Conservation (phyloP, 805 yeast species). For the Wickerhamiella allomyrinae region DNA sequence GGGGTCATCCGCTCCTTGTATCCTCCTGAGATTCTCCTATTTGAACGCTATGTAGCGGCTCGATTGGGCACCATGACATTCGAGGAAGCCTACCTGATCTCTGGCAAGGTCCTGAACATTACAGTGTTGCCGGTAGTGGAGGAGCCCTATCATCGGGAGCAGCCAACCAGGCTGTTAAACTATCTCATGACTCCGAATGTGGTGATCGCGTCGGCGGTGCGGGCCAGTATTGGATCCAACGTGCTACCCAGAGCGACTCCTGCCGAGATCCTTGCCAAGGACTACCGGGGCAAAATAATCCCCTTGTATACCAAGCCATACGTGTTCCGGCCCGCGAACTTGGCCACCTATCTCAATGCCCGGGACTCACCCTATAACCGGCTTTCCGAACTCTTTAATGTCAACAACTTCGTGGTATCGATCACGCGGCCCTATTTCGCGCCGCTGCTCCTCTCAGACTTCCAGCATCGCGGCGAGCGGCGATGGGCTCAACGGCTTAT, state of each 20-base stretch:
- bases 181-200: conserved; percentile 84
- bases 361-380: conserved; percentile 67
- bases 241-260: conserved; percentile 26
- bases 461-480: conserved; percentile 44
- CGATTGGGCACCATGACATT: conserved; percentile 76
- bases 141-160: conserved; percentile 1
- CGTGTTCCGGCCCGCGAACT: conserved; percentile 29
- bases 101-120: conserved; percentile 69
- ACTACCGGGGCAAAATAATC: conserved; percentile 33
- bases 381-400: conserved; percentile 83
- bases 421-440: conserved; percentile 89
- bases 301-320: conserved; percentile 2
- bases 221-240: conserved; percentile 54
- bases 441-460: conserved; percentile 70
- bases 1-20: conserved; percentile 67
- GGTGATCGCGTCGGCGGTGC: conserved; percentile 67
- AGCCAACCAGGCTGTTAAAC: conserved; percentile 46
- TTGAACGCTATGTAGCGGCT: conserved; percentile 61
- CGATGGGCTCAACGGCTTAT: conserved; percentile 31
- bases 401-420: conserved; percentile 82
- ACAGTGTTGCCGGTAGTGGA: conserved; percentile 69
- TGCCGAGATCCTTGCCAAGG: conserved; percentile 38
- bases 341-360: conserved; percentile 27
- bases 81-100: conserved; percentile 76
- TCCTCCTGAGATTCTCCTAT: conserved; percentile 70